phyloP scores from a whole-genome alignment of 2,329 filamentous ascomycete species.

The Gnomoniopsis smithogilvyi region DNA sequence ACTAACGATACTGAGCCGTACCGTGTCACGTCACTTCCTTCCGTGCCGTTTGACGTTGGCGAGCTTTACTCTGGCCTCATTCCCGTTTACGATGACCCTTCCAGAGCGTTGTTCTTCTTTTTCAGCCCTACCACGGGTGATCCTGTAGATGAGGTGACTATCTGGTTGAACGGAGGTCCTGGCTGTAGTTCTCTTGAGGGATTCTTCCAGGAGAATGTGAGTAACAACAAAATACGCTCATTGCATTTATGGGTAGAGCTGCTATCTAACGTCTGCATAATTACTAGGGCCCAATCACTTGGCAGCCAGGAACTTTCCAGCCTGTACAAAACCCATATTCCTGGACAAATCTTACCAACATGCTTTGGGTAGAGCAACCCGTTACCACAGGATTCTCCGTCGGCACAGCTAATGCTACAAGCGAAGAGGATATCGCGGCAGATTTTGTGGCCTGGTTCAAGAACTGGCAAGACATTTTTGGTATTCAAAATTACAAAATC shows the following conservation, averaged over 20 bases:
- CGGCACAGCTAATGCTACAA: neutral
- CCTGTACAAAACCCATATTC: conserved; percentile 10
- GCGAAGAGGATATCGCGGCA: conserved; percentile 3
- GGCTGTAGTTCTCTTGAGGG: conserved; percentile 9
- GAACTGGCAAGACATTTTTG: conserved; percentile 5
- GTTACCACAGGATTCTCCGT: conserved; percentile 1
- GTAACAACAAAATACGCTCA: too few species aligned
- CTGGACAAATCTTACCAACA: conserved; percentile 6
- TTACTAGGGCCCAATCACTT: neutral
- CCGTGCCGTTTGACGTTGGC: conserved; percentile 10
- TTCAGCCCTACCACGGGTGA: conserved; percentile 4
- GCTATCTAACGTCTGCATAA: too few species aligned
- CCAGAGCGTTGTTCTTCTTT: conserved; percentile 1
- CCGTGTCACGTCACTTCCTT: conserved; percentile 6
- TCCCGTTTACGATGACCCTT: neutral
- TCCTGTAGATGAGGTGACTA: conserved; percentile 6
- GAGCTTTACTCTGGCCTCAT: conserved; percentile 8
- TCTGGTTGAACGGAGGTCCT: conserved; percentile 12
- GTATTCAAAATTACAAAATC: conserved; percentile 32
- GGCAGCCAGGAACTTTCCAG: conserved; percentile 4
- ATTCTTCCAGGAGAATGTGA: conserved; percentile 7
- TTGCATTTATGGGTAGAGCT: too few species aligned
- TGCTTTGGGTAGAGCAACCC: conserved; percentile 5
- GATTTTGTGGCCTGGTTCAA: conserved; percentile 1
- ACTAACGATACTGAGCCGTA: neutral